Evolutionary conservation across 805 yeast species (phyloP).

Genomic region (Kregervanrija pseudodelftensis): DNA sequence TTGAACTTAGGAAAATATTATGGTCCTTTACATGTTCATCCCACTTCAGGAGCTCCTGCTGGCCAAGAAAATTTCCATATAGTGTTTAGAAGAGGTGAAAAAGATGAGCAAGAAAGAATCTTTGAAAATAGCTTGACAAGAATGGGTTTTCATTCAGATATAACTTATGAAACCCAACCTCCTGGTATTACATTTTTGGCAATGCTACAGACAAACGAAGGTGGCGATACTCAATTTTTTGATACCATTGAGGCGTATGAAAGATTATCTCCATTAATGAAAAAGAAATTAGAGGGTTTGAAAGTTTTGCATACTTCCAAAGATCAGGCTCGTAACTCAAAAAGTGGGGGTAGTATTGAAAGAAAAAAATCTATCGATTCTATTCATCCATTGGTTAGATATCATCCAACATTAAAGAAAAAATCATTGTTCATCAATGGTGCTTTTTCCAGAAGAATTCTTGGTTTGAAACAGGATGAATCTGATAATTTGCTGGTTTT

Average conservation of each 20-base stretch:
- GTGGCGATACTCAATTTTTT: slow-evolving; percentile 80
- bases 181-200: slow-evolving; percentile 65
- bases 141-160: slow-evolving; percentile 65
- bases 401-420: slow-evolving; percentile 63
- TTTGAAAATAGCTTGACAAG: slow-evolving; percentile 31
- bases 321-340: slow-evolving; percentile 60
- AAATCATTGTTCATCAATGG: slow-evolving; percentile 52
- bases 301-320: slow-evolving; percentile 64
- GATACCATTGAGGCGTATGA: slow-evolving; percentile 66
- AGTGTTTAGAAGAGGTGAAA: slow-evolving; percentile 44
- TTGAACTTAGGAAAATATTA: slow-evolving; percentile 53
- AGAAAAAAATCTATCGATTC: slow-evolving; percentile 58
- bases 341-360: slow-evolving; percentile 50
- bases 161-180: slow-evolving; percentile 66
- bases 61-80: slow-evolving; percentile 55
- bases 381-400: slow-evolving; percentile 63
- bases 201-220: slow-evolving; percentile 46
- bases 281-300: slow-evolving; percentile 50
- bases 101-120: slow-evolving; percentile 30
- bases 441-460: slow-evolving; percentile 57
- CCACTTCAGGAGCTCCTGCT: slow-evolving; percentile 65
- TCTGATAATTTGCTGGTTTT: slow-evolving; percentile 53
- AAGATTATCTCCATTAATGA: slow-evolving; percentile 60
- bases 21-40: slow-evolving; percentile 70
- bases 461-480: slow-evolving; percentile 69